Evolutionary conservation across 2,329 filamentous ascomycete genomes (phyloP).

Genomic region (Acarospora socialis): DNA sequence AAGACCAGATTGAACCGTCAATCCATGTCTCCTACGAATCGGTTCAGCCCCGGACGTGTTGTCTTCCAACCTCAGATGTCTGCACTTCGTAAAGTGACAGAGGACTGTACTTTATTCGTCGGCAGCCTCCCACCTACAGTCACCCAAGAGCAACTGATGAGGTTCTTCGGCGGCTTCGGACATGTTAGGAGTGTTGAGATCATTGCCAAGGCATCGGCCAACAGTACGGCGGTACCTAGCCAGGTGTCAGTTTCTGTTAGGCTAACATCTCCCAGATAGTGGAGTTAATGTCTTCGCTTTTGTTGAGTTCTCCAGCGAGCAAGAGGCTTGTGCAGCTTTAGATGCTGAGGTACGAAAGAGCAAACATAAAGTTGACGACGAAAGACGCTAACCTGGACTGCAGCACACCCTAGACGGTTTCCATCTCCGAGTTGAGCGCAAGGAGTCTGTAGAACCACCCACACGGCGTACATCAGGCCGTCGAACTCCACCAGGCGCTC

Average conservation of each 20-base stretch:
- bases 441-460: slow-evolving; percentile 9
- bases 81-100: slow-evolving; percentile 15
- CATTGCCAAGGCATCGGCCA: slow-evolving; percentile 18
- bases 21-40: slow-evolving; percentile 9
- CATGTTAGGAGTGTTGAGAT: slow-evolving; percentile 23
- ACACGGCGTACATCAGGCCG: no score
- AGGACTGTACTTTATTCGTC: slow-evolving; percentile 35
- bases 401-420: slow-evolving; percentile 3
- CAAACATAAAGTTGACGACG: no score
- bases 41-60: slow-evolving; percentile 2
- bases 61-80: slow-evolving; percentile 2
- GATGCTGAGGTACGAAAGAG: slow-evolving; percentile 1
- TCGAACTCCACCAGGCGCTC: no score
- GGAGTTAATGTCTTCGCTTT: slow-evolving; percentile 23
- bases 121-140: slow-evolving; percentile 30
- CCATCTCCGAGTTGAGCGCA: slow-evolving; percentile 12
- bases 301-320: slow-evolving; percentile 17
- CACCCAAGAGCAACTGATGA: slow-evolving; percentile 24
- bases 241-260: not conserved
- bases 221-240: slow-evolving; percentile 3
- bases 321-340: slow-evolving; percentile 9
- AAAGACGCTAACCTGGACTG: not conserved
- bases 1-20: slow-evolving; percentile 6
- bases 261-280: slow-evolving; percentile 15
- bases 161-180: slow-evolving; percentile 27